These are phyloP conservation scores for Trifolium subterraneum DNA, from an alignment of 306 rosid species.

Conservation along the genomic window DNA sequence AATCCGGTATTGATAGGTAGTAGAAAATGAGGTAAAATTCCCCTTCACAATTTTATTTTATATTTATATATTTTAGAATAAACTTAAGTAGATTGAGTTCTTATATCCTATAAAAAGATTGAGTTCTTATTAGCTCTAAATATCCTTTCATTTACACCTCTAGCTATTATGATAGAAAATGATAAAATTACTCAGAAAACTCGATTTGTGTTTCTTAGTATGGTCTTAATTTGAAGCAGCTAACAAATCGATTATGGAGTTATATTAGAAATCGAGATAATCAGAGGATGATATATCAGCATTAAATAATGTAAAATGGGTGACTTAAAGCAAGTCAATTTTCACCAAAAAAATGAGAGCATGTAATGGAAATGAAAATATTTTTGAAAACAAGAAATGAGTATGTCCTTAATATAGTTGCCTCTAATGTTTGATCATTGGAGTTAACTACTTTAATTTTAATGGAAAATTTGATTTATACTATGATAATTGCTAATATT, in stretches of 20 bases:
- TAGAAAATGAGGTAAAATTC: neutral
- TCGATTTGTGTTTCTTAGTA: neutral
- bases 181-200: neutral
- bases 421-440: no score
- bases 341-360: neutral
- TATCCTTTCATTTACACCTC: neutral
- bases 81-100: slow-evolving; percentile 19
- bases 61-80: slow-evolving; percentile 25
- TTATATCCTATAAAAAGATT: no score
- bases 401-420: no score
- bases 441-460: no score
- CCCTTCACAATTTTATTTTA: neutral
- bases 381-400: neutral
- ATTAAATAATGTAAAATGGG: neutral
- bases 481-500: no score
- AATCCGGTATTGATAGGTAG: neutral
- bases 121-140: slow-evolving; percentile 3
- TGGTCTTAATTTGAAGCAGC: neutral
- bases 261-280: neutral
- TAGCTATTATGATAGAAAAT: neutral
- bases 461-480: no score
- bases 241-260: neutral
- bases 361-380: neutral
- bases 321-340: neutral
- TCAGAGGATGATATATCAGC: neutral